Evolutionary conservation across 768 basidiomycete genomes (phyloP).

Genomic region (Coprinopsis sp.): DNA sequence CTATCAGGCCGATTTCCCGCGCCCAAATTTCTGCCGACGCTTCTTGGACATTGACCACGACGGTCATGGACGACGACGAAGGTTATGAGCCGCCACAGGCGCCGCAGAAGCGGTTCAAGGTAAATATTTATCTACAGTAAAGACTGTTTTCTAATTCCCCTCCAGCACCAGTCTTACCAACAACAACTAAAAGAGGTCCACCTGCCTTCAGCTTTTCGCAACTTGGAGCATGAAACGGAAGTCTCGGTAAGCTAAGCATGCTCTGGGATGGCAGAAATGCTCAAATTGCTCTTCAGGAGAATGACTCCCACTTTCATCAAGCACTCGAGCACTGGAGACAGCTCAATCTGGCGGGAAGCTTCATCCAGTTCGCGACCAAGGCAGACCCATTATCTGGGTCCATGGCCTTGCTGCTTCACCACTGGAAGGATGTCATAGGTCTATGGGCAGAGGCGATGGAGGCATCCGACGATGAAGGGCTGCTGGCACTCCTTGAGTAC

Average conservation of each 20-base stretch:
- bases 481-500: slow-evolving; percentile 74
- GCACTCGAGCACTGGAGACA: slow-evolving; percentile 74
- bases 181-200: slow-evolving; percentile 66
- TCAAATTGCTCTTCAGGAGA: slow-evolving; percentile 46
- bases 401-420: slow-evolving; percentile 76
- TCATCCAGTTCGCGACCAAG: slow-evolving; percentile 63
- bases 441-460: slow-evolving; percentile 60
- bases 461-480: slow-evolving; percentile 63
- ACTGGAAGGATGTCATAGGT: slow-evolving; percentile 65
- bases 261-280: not conserved
- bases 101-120: slow-evolving; percentile 48
- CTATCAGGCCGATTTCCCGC: too few species aligned
- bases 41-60: not conserved
- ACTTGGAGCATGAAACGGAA: slow-evolving; percentile 54
- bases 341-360: slow-evolving; percentile 73
- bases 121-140: slow-evolving; percentile 11
- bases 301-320: slow-evolving; percentile 73
- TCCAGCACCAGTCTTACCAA: slow-evolving; percentile 73
- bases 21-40: too few species aligned
- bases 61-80: slow-evolving; percentile 17
- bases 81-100: slow-evolving; percentile 25
- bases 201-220: slow-evolving; percentile 58
- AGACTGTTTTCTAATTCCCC: not conserved
- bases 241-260: slow-evolving; percentile 43
- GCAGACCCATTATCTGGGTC: slow-evolving; percentile 62